These are phyloP conservation scores for Mucor velutinosus DNA, from an alignment of 371 early-diverging fungal genomes.

Conservation along the genomic window DNA sequence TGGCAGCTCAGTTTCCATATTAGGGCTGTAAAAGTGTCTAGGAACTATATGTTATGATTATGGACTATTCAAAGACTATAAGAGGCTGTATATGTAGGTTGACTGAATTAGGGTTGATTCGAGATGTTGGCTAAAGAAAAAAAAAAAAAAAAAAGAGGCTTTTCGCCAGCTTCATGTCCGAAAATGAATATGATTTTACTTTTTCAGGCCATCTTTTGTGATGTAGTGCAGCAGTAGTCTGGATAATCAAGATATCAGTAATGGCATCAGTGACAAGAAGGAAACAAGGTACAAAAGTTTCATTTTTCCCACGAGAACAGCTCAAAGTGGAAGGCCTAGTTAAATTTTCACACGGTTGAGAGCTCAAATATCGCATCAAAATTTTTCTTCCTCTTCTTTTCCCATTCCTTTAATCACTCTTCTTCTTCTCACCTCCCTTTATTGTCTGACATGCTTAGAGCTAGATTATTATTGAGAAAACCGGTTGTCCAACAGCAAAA, in stretches of 20 bases:
- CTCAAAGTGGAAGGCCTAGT: conserved; percentile 7
- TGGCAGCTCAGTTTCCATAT: no score
- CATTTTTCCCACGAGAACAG: conserved; percentile 22
- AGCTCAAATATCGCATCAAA: neutral
- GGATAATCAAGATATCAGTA: neutral
- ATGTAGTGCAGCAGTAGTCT: neutral
- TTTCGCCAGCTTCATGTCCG: neutral
- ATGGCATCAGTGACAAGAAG: neutral
- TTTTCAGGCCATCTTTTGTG: neutral
- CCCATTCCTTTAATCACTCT: neutral
- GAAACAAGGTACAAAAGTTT: neutral
- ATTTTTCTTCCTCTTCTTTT: neutral
- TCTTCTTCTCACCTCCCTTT: neutral
- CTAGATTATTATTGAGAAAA: neutral
- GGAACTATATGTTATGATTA: no score
- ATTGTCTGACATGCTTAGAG: conserved; percentile 11
- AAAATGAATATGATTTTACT: neutral
- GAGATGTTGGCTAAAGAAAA: neutral
- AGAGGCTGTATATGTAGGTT: neutral
- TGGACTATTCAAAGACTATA: neutral
- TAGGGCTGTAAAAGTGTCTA: no score
- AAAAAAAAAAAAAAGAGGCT: neutral
- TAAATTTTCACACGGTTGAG: conserved; percentile 20
- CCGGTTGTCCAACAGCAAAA: conserved; percentile 11
- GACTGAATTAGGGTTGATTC: neutral